phyloP scores from a whole-genome alignment of 495 filamentous ascomycete genomes.

The Penicillium herquei region DNA sequence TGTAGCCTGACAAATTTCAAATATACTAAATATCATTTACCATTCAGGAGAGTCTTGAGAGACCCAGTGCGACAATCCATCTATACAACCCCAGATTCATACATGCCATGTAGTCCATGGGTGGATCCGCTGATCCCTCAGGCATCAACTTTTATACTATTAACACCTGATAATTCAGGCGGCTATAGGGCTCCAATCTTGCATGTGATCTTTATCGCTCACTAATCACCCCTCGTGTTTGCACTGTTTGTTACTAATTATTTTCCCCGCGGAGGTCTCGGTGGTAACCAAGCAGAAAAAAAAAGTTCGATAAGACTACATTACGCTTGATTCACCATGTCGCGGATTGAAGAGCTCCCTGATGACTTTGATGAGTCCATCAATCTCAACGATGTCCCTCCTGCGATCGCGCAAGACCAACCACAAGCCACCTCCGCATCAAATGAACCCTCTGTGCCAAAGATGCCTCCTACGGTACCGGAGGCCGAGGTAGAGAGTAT shows the following conservation, averaged over 20 bases:
- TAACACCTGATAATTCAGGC: background rate
- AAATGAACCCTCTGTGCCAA: constrained; percentile 35
- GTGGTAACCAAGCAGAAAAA: constrained; percentile 12
- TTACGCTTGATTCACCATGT: constrained; percentile 24
- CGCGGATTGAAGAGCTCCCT: constrained; percentile 50
- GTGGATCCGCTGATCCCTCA: background rate
- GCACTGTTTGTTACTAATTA: constrained; percentile 32
- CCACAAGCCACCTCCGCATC: constrained; percentile 23
- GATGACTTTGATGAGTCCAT: constrained; percentile 50
- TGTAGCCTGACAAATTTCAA: too few relatives aligned
- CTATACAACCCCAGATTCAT: too few relatives aligned
- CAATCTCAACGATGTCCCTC: constrained; percentile 32
- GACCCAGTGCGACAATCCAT: too few relatives aligned
- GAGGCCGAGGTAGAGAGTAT: too few relatives aligned
- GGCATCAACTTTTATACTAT: background rate
- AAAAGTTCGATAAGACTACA: constrained; percentile 5
- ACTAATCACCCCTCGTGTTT: constrained; percentile 33
- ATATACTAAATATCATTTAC: too few relatives aligned
- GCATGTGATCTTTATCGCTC: constrained; percentile 12
- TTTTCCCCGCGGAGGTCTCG: constrained; percentile 6
- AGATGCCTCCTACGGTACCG: constrained; percentile 57
- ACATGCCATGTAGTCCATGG: too few relatives aligned
- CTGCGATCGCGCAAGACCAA: constrained; percentile 10
- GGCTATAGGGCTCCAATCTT: background rate
- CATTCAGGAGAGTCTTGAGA: too few relatives aligned